Conservation (phyloP, 1,284 basidiomycete genomes). For the Leccinum griseonigrum region DNA sequence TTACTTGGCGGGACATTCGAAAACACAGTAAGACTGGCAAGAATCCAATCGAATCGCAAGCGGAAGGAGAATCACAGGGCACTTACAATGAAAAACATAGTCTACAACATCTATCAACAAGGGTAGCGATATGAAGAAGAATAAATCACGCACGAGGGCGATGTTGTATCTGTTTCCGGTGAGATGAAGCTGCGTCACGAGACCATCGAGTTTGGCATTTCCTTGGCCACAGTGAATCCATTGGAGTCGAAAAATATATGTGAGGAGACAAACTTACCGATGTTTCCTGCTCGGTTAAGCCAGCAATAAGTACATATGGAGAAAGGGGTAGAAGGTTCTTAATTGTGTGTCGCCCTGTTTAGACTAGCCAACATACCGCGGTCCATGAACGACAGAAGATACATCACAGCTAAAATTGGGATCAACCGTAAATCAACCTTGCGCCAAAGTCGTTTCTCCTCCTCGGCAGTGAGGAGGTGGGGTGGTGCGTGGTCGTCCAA, state of each 20-base stretch:
- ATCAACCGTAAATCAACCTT: conserved; percentile 64
- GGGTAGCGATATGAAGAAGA: background rate
- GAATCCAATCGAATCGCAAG: background rate
- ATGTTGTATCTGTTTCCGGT: conserved; percentile 64
- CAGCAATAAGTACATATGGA: background rate
- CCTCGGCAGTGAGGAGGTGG: conserved; percentile 28
- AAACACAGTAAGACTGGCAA: conserved; percentile 21
- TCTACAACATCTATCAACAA: conserved; percentile 38
- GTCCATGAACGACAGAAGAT: conserved; percentile 57
- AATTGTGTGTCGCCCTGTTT: background rate
- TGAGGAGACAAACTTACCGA: conserved; percentile 37
- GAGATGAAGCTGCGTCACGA: conserved; percentile 50
- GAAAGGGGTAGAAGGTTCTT: background rate
- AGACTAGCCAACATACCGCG: conserved; percentile 39
- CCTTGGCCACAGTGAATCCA: conserved; percentile 35
- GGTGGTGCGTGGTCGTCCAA: background rate
- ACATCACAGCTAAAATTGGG: conserved; percentile 65
- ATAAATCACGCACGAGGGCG: conserved; percentile 45
- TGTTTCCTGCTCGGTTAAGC: conserved; percentile 44
- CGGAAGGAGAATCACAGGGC: background rate
- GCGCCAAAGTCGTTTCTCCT: conserved; percentile 58
- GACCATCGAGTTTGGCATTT: conserved; percentile 64
- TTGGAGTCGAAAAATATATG: background rate
- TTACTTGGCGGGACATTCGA: conserved; percentile 36
- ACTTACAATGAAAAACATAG: conserved; percentile 67